Base-by-base conservation (phyloP, 495 filamentous ascomycete genomes). In the Glonium stellatum region DNA sequence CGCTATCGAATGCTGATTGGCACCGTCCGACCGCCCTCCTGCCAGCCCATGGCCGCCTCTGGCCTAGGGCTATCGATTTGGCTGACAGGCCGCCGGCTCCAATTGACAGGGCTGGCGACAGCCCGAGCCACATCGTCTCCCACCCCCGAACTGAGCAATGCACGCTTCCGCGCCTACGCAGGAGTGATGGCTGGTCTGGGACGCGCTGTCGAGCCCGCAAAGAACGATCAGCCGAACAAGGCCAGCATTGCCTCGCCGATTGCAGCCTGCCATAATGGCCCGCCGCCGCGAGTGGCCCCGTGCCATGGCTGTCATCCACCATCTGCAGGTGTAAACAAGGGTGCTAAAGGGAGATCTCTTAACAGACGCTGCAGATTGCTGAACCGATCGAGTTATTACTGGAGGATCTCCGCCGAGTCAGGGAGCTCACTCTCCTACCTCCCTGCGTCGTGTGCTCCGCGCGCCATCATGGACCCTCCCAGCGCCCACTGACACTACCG, bases 181-280 rank as follows among this genome's bases (percentile, higher is more conserved):
- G 27, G 27, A 31, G 27, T 31, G 27, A 31, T 31, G 27, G 27
- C 39, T 44, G 4, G 39, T 4, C 39, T 44, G 10, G 39, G 39
- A 44, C 39, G 4, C 13, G 10, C 27, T 3, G 27, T 31, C 18
- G 53, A 19, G 18, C 39, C 18, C 6, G 21, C 62, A 59, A 68
- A 62, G 65, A 68, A 68, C 61, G n/a, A 68, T 68, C 61, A 68
- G 65, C 65, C 65, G 65, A 68, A 68, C 65, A 44, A 50, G 37
- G 62, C 61, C 55, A 60, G 57, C 65, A 63, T 52, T 61, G 41
- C 54, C 31, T 57, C 65, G 60, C 56, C 60, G 60, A 53, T 23
- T 61, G 57, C 60, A 60, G 48, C 51, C 44, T 63, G 37, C 55
- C 63, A 47, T 66, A 42, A 61, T 62, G 58, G 27, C 59, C 60